Evolutionary conservation across 1,139 yeast genomes (phyloP), one percentile per base, ranked within the genome.

Genomic region (Nakaseomyces nivariensis): DNA sequence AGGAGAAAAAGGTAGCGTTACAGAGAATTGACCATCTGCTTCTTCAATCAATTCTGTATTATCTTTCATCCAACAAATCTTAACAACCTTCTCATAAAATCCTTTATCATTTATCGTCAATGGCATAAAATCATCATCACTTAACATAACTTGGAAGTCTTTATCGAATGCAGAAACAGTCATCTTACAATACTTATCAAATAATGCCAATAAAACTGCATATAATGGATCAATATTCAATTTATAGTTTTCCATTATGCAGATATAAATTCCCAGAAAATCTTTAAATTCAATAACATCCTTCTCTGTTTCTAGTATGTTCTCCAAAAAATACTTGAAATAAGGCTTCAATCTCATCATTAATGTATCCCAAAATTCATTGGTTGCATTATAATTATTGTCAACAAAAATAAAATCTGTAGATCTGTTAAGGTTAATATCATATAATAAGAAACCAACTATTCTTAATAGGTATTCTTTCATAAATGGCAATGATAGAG

Each of bases 61-160:
- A 5, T 76, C 73, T 52, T 77, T 76, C 63, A 83, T 85, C 88
- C 96, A 89, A 54, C 89, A 77, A 17, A 81, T 73, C 50, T 72
- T 72, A 60, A 81, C 73, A 47, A 84, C 79, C 60, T 76, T 79
- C 24, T 80, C 81, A 64, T 81, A 87, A 48, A 83, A 77, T 17
- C 73, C 71, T 48, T 71, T 66, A 49, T 79, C 80, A 52, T 80
- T 77, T 34, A 89, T 81, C 0, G 77, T 77, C 70, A 89, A 76
- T 8, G 97, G 96, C 87, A 86, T 87, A 59, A 88, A 87, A 61
- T 87, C 95, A 64, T 90, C 97, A 26, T 84, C 82, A 54, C 80
- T 79, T 43, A 89, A 78, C 7, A 83, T 72, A 13, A 74, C 74
- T 43, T 74, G 68, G 66, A 88, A 90, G 49, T 82, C 83, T 29